Evolutionary conservation across 1,139 yeast genomes (phyloP).

Genomic region (Suzukiozyma palmioleophila): DNA sequence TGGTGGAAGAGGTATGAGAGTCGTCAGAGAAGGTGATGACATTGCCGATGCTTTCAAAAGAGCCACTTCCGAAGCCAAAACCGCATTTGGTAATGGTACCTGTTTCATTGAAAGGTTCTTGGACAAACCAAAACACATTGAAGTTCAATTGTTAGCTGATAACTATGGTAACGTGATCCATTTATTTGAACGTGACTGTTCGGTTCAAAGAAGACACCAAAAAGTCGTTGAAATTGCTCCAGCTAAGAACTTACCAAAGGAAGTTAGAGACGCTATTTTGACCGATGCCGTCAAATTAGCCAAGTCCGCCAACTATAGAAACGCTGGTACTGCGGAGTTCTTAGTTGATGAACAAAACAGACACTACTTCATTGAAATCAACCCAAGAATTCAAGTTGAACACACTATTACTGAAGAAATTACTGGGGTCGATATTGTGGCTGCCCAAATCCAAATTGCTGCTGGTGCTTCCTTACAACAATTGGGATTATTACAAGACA

Average conservation of each 20-base stretch:
- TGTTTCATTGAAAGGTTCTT: slow-evolving; percentile 95
- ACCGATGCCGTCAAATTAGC: slow-evolving; percentile 95
- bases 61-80: slow-evolving; percentile 90
- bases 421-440: slow-evolving; percentile 96
- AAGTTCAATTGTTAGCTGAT: slow-evolving; percentile 94
- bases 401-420: slow-evolving; percentile 98
- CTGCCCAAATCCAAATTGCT: slow-evolving; percentile 98
- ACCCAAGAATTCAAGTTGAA: slow-evolving; percentile 98
- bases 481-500: slow-evolving; percentile 88
- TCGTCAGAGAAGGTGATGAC: slow-evolving; percentile 94
- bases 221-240: slow-evolving; percentile 99
- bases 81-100: slow-evolving; percentile 97
- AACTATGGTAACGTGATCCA: slow-evolving; percentile 93
- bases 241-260: slow-evolving; percentile 82
- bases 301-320: slow-evolving; percentile 79
- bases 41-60: slow-evolving; percentile 88
- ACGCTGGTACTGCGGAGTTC: slow-evolving; percentile 99
- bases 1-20: slow-evolving; percentile 99
- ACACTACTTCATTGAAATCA: slow-evolving; percentile 96
- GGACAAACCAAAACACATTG: slow-evolving; percentile 95
- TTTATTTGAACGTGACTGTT: slow-evolving; percentile 95
- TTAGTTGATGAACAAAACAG: slow-evolving; percentile 90
- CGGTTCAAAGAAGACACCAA: slow-evolving; percentile 98
- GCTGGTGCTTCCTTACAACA: slow-evolving; percentile 96
- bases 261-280: slow-evolving; percentile 84